Evolutionary conservation across 2,329 filamentous ascomycete species (phyloP).

Genomic region (Hypoxylon sp.): DNA sequence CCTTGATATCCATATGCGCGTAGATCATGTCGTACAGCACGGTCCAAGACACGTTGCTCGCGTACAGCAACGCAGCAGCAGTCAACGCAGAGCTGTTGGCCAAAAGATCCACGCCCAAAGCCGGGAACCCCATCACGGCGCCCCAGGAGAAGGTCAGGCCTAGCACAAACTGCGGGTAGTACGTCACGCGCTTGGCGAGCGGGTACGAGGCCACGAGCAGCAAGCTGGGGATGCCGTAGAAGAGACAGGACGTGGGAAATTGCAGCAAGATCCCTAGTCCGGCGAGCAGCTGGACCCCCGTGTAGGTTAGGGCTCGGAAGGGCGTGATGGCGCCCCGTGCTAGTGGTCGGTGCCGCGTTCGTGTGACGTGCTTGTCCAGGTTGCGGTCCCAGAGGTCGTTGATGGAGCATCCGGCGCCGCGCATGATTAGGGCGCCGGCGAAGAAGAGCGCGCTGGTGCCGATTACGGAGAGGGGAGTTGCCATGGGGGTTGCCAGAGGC

Average conservation of each 20-base stretch:
- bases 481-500: conserved; percentile 69
- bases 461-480: conserved; percentile 67
- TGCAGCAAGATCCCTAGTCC: conserved; percentile 79
- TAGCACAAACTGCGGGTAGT: conserved; percentile 86
- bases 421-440: conserved; percentile 82
- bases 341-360: conserved; percentile 81
- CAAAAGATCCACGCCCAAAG: conserved; percentile 79
- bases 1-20: conserved; percentile 89
- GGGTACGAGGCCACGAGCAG: conserved; percentile 79
- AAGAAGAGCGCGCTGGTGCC: conserved; percentile 76
- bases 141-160: conserved; percentile 91
- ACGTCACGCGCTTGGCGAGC: conserved; percentile 83
- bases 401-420: conserved; percentile 86
- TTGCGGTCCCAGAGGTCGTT: conserved; percentile 93
- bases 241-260: conserved; percentile 80
- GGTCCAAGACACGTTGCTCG: conserved; percentile 85
- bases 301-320: conserved; percentile 75
- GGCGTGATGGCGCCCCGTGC: conserved; percentile 80
- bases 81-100: conserved; percentile 67
- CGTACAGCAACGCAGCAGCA: conserved; percentile 75
- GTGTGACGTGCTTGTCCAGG: conserved; percentile 79
- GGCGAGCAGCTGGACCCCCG: conserved; percentile 75
- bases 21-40: conserved; percentile 93
- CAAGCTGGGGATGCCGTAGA: conserved; percentile 79
- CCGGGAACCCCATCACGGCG: conserved; percentile 86